Evolutionary conservation across 2,329 filamentous ascomycete species (phyloP), one percentile per base, ranked within the genome.

Genomic region (Apiospora marii): DNA sequence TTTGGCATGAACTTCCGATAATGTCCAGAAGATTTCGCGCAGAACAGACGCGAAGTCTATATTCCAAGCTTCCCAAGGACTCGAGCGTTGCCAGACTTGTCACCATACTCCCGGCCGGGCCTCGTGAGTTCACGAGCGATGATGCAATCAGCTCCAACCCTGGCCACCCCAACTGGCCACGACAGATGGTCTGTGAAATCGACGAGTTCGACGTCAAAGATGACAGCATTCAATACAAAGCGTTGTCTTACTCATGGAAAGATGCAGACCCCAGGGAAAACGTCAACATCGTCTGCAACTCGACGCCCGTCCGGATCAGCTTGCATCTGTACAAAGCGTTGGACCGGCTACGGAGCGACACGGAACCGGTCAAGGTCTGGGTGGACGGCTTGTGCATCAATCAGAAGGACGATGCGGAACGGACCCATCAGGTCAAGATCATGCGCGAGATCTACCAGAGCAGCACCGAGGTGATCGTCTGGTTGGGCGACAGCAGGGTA

Each of bases 321-420:
- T 48, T 68, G 19, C 75, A 75, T n/a, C 61, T 76, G 12, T 69
- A 74, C 24, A 71, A 74, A 34, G 75, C 75, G 8, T 51, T 76
- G 67, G 67, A 71, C 8, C 37, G 74, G n/a, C 13, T 74, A 43
- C 71, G 75, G 61, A 58, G 46, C 8, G 69, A 73, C 19, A 34
- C 67, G 4, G 71, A 34, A 10, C 43, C 68, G 7, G 74, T 75
- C 67, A 61, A 27, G 13, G 49, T 76, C 13, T 77, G 76, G 75
- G 73, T 77, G 14, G 76, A 77, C 68, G 70, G 72, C 10, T 70
- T 77, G 43, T 76, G 76, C 72, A 77, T 77, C 72, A 75, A 77
- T 43, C 76, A 77, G 72, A 72, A 73, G 34, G 73, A 77, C 53
- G 27, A 71, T 1, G 53, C 43, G 22, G 76, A 77, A 58, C 71